These are phyloP conservation scores for Solanum infundibuliforme DNA, from an alignment of 257 asterid species.

Conservation along the genomic window DNA sequence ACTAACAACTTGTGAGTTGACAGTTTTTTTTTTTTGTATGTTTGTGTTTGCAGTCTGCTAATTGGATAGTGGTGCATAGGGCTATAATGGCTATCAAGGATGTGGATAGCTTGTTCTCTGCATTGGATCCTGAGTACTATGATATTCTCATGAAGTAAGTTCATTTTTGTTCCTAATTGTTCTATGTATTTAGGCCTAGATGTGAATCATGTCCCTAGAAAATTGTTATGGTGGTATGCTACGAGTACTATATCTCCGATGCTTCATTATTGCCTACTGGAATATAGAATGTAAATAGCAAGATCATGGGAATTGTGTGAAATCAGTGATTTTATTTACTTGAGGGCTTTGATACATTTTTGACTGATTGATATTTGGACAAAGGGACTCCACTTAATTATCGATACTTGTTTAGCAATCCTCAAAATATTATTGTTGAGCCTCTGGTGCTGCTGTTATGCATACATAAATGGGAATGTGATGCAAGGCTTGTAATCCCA, in stretches of 20 bases:
- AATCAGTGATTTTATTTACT: not conserved
- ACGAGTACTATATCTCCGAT: not conserved
- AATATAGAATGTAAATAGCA: not conserved
- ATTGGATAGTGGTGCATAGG: constrained; percentile 97
- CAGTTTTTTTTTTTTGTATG: not conserved
- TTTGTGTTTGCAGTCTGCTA: constrained; percentile 56
- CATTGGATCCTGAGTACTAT: constrained; percentile 88
- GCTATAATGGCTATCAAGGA: constrained; percentile 97
- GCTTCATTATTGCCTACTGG: not conserved
- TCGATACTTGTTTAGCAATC: not conserved
- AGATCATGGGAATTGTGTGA: not conserved
- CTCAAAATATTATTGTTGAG: not conserved
- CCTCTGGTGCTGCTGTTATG: not conserved
- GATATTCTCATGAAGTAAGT: constrained; percentile 94
- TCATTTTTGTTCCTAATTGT: not conserved
- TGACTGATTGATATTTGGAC: not conserved
- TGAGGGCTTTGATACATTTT: not conserved
- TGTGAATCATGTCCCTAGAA: not conserved
- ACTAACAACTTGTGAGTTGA: not conserved
- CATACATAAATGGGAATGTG: not conserved
- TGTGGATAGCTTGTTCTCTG: constrained; percentile 77
- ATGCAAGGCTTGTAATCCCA: not conserved
- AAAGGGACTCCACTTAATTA: not conserved
- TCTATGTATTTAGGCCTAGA: not conserved
- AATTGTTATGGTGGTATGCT: not conserved